Evolutionary conservation across 805 yeast species (phyloP).

Genomic region (Suhomyces emberorum): DNA sequence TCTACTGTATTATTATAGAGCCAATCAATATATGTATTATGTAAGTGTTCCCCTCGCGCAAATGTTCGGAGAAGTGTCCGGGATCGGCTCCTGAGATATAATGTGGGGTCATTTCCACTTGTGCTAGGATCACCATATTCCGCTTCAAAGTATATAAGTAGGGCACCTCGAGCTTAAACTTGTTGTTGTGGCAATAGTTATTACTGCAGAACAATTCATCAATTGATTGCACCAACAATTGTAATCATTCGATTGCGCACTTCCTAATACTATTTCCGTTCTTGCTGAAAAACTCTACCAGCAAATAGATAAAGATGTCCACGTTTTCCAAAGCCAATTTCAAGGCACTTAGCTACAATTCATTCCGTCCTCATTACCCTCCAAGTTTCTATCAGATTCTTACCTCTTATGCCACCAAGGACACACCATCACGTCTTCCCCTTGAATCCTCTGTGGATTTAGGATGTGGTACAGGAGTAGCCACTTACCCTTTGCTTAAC

Average conservation of each 20-base stretch:
- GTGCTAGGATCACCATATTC: too few relatives aligned
- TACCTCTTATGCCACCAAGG: conserved; percentile 21
- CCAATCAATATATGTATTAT: too few relatives aligned
- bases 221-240: too few relatives aligned
- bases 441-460: conserved; percentile 31
- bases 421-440: conserved; percentile 10
- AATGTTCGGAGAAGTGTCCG: conserved; percentile 2
- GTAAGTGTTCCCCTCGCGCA: too few relatives aligned
- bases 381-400: conserved; percentile 32
- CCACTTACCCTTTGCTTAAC: conserved; percentile 42
- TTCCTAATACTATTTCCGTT: too few relatives aligned
- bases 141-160: too few relatives aligned
- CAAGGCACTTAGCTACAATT: conserved; percentile 31
- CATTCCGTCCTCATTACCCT: conserved; percentile 44
- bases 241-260: too few relatives aligned
- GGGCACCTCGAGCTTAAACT: too few relatives aligned
- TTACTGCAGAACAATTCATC: too few relatives aligned
- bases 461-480: conserved; percentile 58
- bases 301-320: conserved; percentile 29
- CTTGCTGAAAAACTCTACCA: background rate
- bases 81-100: conserved; percentile 4
- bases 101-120: conserved; percentile 1
- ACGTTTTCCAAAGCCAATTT: conserved; percentile 32
- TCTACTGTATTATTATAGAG: too few relatives aligned
- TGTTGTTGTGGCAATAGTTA: too few relatives aligned